A percentile compares a stretch with the other conserved stretches of the same genome.
phyloP scores from a whole-genome alignment of 108 stramenopile species.

The Skeletonema grethae region DNA sequence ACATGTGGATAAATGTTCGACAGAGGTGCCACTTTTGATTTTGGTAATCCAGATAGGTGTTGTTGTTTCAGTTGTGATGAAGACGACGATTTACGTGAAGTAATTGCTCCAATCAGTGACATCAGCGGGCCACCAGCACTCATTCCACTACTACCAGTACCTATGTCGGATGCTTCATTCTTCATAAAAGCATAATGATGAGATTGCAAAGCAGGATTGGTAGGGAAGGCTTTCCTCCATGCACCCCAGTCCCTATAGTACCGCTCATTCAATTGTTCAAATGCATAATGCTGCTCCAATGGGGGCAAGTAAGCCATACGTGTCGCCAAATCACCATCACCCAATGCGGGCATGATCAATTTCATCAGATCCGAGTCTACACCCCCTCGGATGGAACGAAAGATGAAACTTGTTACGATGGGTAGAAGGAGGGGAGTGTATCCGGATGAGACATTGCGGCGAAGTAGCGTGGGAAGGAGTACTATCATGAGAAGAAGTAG shows the following conservation, averaged over 20 bases:
- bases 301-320: slow-evolving; percentile 65
- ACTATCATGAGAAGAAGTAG: background rate
- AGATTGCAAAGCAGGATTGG: slow-evolving; percentile 10
- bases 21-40: background rate
- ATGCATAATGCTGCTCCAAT: slow-evolving; percentile 74
- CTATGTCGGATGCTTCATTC: slow-evolving; percentile 1
- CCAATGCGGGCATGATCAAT: background rate
- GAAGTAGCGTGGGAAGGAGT: slow-evolving; percentile 7
- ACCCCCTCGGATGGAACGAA: slow-evolving; percentile 8
- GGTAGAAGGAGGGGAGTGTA: slow-evolving; percentile 35
- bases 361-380: background rate
- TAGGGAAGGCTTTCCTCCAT: slow-evolving; percentile 33
- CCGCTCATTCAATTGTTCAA: slow-evolving; percentile 75
- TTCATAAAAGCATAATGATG: slow-evolving; percentile 4
- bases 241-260: slow-evolving; percentile 65
- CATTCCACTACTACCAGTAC: background rate
- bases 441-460: background rate
- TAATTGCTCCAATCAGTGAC: slow-evolving; percentile 2
- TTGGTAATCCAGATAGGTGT: background rate
- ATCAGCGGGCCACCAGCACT: background rate
- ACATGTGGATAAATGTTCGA: slow-evolving; percentile 21
- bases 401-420: slow-evolving; percentile 34
- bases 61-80: background rate
- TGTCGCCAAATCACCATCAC: slow-evolving; percentile 8
- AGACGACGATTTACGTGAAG: slow-evolving; percentile 7